Percentiles rank a stretch among this genome's conserved stretches.
Evolutionary conservation across 2,329 filamentous ascomycete genomes (phyloP).

Genomic region (Colletotrichum musicola): DNA sequence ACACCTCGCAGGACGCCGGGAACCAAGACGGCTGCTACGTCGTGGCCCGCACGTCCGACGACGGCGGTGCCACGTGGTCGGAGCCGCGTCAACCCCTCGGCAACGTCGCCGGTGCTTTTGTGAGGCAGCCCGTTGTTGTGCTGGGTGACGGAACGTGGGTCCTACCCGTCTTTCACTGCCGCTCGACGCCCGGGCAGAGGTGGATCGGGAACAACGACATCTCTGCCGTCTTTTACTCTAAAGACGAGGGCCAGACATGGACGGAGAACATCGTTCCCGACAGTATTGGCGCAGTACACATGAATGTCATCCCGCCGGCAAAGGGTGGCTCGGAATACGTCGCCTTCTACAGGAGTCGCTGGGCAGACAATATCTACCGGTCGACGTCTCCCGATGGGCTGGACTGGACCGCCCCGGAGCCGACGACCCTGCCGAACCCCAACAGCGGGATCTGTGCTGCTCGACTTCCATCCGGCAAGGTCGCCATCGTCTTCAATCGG

Average conservation of each 20-base stretch:
- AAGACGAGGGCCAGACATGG: conserved; percentile 55
- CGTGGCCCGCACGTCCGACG: conserved; percentile 50
- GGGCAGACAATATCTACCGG: conserved; percentile 58
- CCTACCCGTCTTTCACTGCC: conserved; percentile 58
- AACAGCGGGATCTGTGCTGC: conserved; percentile 56
- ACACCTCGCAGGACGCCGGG: conserved; percentile 58
- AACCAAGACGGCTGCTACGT: conserved; percentile 58
- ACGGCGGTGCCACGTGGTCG: conserved; percentile 54
- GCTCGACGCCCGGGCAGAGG: conserved; percentile 52
- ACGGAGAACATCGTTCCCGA: conserved; percentile 51
- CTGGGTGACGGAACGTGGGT: conserved; percentile 54
- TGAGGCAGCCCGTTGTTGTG: conserved; percentile 55
- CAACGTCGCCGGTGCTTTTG: conserved; percentile 52
- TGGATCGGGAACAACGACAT: conserved; percentile 61
- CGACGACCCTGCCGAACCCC: conserved; percentile 56
- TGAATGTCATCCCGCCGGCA: conserved; percentile 53
- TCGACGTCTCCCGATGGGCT: conserved; percentile 55
- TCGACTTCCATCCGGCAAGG: conserved; percentile 49
- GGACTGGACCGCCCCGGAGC: conserved; percentile 51
- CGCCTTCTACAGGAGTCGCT: conserved; percentile 57
- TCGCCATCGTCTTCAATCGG: conserved; percentile 56
- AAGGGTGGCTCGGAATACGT: conserved; percentile 46
- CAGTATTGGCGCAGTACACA: conserved; percentile 56
- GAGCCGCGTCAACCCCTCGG: conserved; percentile 48
- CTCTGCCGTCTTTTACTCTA: conserved; percentile 52